Evolutionary conservation across 2,329 filamentous ascomycete species (phyloP).

Genomic region (Hirsutella rhossiliensis): DNA sequence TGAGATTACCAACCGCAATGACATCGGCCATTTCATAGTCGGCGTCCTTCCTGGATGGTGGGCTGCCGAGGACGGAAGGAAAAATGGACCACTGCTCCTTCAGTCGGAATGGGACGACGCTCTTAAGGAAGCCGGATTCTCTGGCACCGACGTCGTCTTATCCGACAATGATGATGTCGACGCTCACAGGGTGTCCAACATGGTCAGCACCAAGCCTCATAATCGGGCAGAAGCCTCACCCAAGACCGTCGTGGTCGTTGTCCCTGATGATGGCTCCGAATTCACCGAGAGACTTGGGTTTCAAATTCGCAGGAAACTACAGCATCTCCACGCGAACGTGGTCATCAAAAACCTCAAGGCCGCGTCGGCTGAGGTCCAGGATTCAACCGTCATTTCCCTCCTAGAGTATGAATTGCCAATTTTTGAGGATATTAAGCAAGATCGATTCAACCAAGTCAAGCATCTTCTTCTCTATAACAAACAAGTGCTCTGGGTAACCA

Average conservation of each 20-base stretch:
- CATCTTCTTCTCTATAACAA: not conserved
- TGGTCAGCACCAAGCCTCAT: slow-evolving; percentile 1
- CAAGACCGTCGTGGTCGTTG: not conserved
- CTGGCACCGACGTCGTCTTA: not conserved
- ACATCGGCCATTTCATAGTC: not conserved
- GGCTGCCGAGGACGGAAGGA: slow-evolving; percentile 1
- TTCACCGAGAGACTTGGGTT: not conserved
- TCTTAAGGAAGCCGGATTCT: not conserved
- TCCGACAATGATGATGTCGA: not conserved
- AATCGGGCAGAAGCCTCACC: not conserved
- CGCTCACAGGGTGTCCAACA: not conserved
- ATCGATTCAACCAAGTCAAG: not conserved
- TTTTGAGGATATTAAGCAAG: not conserved
- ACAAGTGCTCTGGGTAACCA: slow-evolving; percentile 1
- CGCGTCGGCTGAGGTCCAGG: not conserved
- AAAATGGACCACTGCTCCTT: not conserved
- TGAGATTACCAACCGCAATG: not conserved
- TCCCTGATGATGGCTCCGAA: not conserved
- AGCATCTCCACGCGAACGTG: not conserved
- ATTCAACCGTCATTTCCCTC: not conserved
- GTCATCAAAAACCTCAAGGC: not conserved
- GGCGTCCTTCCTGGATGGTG: slow-evolving; percentile 1
- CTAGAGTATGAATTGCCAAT: not conserved
- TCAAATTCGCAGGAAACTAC: not conserved
- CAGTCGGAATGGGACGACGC: not conserved